Evolutionary conservation across 257 asterid species (phyloP).

Genomic region (Nicotiana knightiana): DNA sequence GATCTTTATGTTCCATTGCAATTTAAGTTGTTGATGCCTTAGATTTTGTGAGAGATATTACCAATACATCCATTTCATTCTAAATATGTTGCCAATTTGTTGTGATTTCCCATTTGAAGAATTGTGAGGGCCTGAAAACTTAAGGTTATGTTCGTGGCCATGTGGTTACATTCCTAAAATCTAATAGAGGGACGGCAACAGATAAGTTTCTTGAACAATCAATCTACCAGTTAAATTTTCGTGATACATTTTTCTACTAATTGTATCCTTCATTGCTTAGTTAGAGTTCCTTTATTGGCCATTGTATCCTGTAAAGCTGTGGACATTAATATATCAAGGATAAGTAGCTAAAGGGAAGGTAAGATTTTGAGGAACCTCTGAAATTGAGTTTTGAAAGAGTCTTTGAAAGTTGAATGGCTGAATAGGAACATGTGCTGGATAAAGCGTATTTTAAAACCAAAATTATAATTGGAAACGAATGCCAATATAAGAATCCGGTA

Average conservation of each 20-base stretch:
- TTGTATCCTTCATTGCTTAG: neutral
- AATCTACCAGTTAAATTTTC: neutral
- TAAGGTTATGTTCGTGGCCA: neutral
- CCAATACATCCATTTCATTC: neutral
- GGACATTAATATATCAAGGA: neutral
- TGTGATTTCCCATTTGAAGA: neutral
- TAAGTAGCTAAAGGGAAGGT: neutral
- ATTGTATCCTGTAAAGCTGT: neutral
- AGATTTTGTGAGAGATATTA: neutral
- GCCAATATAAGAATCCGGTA: neutral
- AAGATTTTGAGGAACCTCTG: neutral
- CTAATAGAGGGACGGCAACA: neutral
- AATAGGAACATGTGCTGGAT: neutral
- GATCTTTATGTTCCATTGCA: neutral
- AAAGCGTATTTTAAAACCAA: neutral
- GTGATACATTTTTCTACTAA: neutral
- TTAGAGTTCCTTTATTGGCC: neutral
- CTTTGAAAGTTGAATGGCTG: neutral
- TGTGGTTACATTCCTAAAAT: neutral
- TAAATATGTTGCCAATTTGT: neutral
- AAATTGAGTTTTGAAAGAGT: neutral
- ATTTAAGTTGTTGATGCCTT: neutral
- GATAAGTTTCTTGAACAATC: neutral
- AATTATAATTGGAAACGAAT: neutral
- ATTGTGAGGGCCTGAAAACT: neutral